Evolutionary conservation across 148 eudicot species (phyloP).

Genomic region (Camellia granthamiana): DNA sequence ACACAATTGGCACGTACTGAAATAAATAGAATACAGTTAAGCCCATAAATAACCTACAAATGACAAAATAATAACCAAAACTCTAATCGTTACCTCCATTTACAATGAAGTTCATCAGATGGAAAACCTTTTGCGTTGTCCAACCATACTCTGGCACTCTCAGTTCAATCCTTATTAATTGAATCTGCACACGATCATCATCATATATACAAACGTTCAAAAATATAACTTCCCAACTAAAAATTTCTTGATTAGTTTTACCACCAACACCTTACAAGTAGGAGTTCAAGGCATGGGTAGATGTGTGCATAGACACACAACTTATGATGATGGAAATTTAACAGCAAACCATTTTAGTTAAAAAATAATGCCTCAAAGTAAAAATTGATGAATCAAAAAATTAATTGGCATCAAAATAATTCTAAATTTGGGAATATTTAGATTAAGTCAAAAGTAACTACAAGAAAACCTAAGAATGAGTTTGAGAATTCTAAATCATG

Average conservation of each 20-base stretch:
- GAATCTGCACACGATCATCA: conserved; percentile 50
- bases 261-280: neutral
- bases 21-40: conserved; percentile 18
- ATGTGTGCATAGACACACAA: neutral
- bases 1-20: conserved; percentile 83
- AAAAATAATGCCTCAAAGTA: neutral
- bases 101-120: conserved; percentile 87
- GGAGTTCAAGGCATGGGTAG: neutral
- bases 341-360: neutral
- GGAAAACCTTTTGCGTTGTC: conserved; percentile 91
- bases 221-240: neutral
- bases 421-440: no score
- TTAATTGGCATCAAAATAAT: neutral
- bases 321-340: neutral
- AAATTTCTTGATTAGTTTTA: neutral
- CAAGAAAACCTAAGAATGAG: no score
- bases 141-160: conserved; percentile 91
- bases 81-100: conserved; percentile 65
- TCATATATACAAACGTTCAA: conserved; percentile 1
- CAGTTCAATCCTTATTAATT: conserved; percentile 70
- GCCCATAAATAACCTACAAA: neutral
- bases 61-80: conserved; percentile 2
- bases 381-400: neutral
- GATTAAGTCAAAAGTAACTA: no score
- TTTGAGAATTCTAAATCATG: neutral